These are phyloP conservation scores for Pleurotus salmoneostramineus DNA, from an alignment of 768 basidiomycete genomes.

Conservation along the genomic window DNA sequence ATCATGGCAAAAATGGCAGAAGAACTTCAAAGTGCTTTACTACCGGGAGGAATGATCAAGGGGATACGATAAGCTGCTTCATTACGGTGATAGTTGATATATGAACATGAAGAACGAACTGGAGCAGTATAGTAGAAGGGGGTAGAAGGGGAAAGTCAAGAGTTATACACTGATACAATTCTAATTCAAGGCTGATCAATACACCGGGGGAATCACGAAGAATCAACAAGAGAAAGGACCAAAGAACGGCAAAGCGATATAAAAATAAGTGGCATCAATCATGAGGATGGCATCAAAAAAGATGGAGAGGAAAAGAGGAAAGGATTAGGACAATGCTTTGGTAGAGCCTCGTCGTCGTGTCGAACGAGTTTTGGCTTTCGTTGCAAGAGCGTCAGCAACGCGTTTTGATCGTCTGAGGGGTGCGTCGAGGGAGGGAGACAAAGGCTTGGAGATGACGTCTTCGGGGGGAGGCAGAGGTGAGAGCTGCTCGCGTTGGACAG, in stretches of 20 bases:
- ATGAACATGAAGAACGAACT: not conserved
- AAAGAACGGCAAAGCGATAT: not conserved
- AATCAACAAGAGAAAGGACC: slow-evolving; percentile 12
- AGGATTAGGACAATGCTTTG: slow-evolving; percentile 15
- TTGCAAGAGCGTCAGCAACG: slow-evolving; percentile 56
- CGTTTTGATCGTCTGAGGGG: slow-evolving; percentile 63
- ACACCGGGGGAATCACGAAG: not conserved
- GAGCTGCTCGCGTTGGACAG: not conserved
- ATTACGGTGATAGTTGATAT: too few relatives aligned
- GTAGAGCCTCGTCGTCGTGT: slow-evolving; percentile 34
- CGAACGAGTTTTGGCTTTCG: slow-evolving; percentile 41
- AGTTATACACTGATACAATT: slow-evolving; percentile 3
- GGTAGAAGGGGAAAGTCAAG: not conserved
- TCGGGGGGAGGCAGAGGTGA: not conserved
- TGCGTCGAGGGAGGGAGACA: slow-evolving; percentile 18
- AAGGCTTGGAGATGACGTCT: not conserved
- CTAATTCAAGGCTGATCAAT: not conserved
- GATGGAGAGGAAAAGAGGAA: slow-evolving; percentile 28
- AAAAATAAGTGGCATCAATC: not conserved
- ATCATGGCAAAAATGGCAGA: not conserved
- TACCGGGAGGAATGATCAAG: not conserved
- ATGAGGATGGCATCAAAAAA: slow-evolving; percentile 7
- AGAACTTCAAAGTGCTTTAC: not conserved
- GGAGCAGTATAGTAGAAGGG: not conserved
- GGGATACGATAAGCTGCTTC: too few relatives aligned